A percentile compares a stretch with the other conserved stretches of the same genome.
Evolutionary conservation across 768 basidiomycete species (phyloP).

Genomic region (Neoboletus subvelutipes): DNA sequence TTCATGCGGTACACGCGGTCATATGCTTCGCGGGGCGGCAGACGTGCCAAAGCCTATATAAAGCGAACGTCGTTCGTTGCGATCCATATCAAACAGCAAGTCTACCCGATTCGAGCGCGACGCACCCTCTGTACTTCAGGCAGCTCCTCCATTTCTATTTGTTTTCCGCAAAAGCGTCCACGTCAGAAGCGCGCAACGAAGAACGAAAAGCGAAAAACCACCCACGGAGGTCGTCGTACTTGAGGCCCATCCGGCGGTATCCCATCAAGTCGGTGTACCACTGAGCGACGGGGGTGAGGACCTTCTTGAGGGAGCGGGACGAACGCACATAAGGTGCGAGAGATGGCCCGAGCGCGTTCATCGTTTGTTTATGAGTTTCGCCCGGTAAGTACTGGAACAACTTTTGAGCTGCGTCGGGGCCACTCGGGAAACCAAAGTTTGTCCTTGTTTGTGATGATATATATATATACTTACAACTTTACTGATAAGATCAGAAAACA

Average conservation of each 20-base stretch:
- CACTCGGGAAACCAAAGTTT: conserved; percentile 38
- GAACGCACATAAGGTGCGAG: conserved; percentile 75
- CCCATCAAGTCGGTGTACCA: conserved; percentile 82
- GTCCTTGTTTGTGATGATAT: conserved; percentile 38
- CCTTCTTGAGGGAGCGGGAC: conserved; percentile 62
- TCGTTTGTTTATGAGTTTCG: neutral
- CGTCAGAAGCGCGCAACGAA: neutral
- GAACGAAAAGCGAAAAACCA: conserved; percentile 12
- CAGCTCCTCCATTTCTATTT: conserved; percentile 73
- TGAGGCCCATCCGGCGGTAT: conserved; percentile 85
- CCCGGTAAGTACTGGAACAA: too few species aligned
- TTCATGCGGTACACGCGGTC: conserved; percentile 92
- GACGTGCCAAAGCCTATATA: conserved; percentile 74
- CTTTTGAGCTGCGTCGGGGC: neutral
- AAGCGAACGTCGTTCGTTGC: neutral
- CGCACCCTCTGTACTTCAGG: conserved; percentile 75
- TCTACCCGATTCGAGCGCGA: neutral
- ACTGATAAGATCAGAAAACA: conserved; percentile 30
- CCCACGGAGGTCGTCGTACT: conserved; percentile 93
- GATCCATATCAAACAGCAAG: neutral
- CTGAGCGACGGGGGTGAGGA: conserved; percentile 74
- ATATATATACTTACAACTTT: neutral
- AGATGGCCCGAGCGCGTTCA: conserved; percentile 62
- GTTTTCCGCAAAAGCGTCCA: neutral
- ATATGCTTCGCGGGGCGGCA: conserved; percentile 77